Base-by-base conservation (phyloP, 1,284 basidiomycete genomes). In the Cryptococcus depauperatus region DNA sequence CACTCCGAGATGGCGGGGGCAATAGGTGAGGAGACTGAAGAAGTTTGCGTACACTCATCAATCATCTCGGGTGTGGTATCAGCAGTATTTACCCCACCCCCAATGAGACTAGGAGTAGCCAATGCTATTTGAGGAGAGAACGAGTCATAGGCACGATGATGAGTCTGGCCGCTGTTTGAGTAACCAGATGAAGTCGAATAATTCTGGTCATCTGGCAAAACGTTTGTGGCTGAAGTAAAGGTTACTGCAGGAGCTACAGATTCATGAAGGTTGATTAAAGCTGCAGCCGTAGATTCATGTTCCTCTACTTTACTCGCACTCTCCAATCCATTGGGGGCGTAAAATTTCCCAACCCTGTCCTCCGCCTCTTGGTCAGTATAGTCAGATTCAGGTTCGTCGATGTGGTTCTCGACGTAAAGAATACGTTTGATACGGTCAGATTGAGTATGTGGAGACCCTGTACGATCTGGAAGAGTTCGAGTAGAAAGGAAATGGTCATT, bases 321-420 rank as follows among this genome's bases (percentile, higher is more conserved):
- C n/a, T n/a, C n/a, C n/a, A n/a, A n/a, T n/a, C n/a, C n/a, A n/a
- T n/a, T n/a, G n/a, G n/a, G n/a, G n/a, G n/a, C n/a, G n/a, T n/a
- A n/a, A n/a, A n/a, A n/a, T n/a, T n/a, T n/a, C n/a, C n/a, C n/a
- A n/a, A n/a, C n/a, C n/a, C n/a, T n/a, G n/a, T n/a, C n/a, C n/a
- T n/a, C n/a, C n/a, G n/a, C n/a, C n/a, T n/a, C n/a, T n/a, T n/a
- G n/a, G n/a, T n/a, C n/a, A n/a, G n/a, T n/a, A n/a, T n/a, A n/a
- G n/a, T n/a, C n/a, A n/a, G n/a, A n/a, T n/a, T 45, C 13, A 5
- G 26, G 14, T 30, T 18, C 28, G 28, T 27, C 6, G 18, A 52
- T 49, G 9, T 46, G 35, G 30, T 61, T 61, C 37, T 55, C 48
- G 4, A 55, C 51, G 30, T 56, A 58, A 13, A 61, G 44, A 8